Base-by-base conservation (phyloP, 2,329 filamentous ascomycete species). In the Aspergillus fumigatus region DNA sequence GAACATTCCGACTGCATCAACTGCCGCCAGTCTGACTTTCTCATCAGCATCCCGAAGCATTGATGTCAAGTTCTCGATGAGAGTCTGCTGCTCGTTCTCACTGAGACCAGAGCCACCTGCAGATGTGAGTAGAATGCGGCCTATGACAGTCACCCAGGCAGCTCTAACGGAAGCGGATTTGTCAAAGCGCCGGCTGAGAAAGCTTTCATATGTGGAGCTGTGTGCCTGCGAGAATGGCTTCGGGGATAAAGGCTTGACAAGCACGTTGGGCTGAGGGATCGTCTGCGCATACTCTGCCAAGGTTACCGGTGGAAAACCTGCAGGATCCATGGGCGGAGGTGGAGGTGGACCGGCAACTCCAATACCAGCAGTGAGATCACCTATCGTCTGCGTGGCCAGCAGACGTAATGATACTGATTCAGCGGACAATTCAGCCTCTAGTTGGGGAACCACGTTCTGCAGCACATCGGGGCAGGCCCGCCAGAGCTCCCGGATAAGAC, bases 311-410 rank as follows among this genome's bases (percentile, higher is more conserved):
- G 93, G 93, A 67, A 95, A 97, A 29, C 88, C 87, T 23, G 88
- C 84, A 11, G 93, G 90, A 67, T 97, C 91, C 68, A 96, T 81
- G 1, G 79, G 74, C 9, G 88, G 84, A 6, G 85, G 77, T 14
- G 88, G 84, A 17, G 92, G 91, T 54, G 90, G 89, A 0, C 93
- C 93, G 59, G 92, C 91, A 59, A 93, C 90, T 51, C 93, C 93
- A 70, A 97, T 95, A 5, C 93, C 93, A 43, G 93, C 88, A 26
- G 95, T 88, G 80, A 99, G 92, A 69, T 97, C 93, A 53, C 95
- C 94, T 41, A 99, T 84, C 0, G 94, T 96, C 73, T 97, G 91
- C 0, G 93, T 96, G 2, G 93, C 93, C 56, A 99, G 82, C 57
- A 90, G 83, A 53, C 94, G 89, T 54, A 99, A 79, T 64, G 94